Base-by-base conservation (phyloP, 2,329 filamentous ascomycete species). In the Penicillium sp. region DNA sequence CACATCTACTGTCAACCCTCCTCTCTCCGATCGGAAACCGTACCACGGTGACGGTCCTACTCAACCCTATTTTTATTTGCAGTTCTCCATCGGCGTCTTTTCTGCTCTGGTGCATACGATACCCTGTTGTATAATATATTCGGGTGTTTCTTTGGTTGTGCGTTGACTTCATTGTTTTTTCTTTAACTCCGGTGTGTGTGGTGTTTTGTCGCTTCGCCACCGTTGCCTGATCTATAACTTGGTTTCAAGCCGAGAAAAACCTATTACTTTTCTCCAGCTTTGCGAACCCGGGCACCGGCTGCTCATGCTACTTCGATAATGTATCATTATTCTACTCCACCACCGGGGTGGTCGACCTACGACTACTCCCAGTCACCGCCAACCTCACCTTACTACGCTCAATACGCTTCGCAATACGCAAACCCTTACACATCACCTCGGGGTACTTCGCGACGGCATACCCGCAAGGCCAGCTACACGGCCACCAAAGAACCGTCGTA, bases 391-490 rank as follows among this genome's bases (percentile, higher is more conserved):
- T 79, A 75, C 58, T 78, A 78, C 68, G 65, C 71, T 55, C 76
- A 77, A 63, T 86, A 85, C 76, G 81, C 82, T 70, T 82, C 83
- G 9, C 80, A 82, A 61, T 81, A 82, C 67, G 78, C 77, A 60
- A 75, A 75, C 57, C 75, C 81, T 61, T 77, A 75, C 44, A 67
- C 75, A 51, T 81, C 83, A 41, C 81, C 75, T 7, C 73, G 73
- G 29, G 66, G 69, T 29, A 58, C 71, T 5, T 61, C 80, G 47
- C 82, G 82, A 69, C 76, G 76, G 60, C 84, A 87, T 71, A 72
- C 77, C 31, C 82, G 84, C 68, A 82, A 84, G 64, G 79, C 83
- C 61, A 87, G 84, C 63, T 82, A 82, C 70, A 74, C 72, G 58
- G 77, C 77, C 70, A 75, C 75, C 48, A 73, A 70, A 57, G 75